These are phyloP conservation scores for Funneliformis geosporum DNA, from an alignment of 192 early-diverging fungal genomes.

Conservation along the genomic window DNA sequence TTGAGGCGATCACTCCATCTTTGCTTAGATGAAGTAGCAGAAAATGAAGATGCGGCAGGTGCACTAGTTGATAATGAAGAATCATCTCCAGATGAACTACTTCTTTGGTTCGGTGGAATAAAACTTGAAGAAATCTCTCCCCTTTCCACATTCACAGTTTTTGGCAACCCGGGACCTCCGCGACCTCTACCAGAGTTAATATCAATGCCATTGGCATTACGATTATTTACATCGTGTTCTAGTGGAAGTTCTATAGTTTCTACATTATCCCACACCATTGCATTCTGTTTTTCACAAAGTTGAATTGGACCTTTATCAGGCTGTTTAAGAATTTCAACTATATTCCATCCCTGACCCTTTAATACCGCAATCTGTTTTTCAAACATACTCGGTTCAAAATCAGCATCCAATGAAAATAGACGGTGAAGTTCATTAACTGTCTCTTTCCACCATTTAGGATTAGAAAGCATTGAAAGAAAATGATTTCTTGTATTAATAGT, in stretches of 20 bases:
- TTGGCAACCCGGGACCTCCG: background rate
- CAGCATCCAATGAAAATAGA: slow-evolving; percentile 71
- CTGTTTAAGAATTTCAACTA: slow-evolving; percentile 69
- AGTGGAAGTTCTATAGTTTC: slow-evolving; percentile 34
- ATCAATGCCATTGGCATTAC: background rate
- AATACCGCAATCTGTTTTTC: slow-evolving; percentile 78
- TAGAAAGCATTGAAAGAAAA: slow-evolving; percentile 68
- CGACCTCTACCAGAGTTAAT: background rate
- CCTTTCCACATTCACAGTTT: background rate
- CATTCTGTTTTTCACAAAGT: slow-evolving; percentile 46
- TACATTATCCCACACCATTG: slow-evolving; percentile 55
- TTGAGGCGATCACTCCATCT: slow-evolving; percentile 16
- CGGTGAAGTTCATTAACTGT: slow-evolving; percentile 66
- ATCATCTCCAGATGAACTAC: background rate
- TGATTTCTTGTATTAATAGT: slow-evolving; percentile 66
- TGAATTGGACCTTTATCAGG: slow-evolving; percentile 55
- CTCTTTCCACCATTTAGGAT: slow-evolving; percentile 76
- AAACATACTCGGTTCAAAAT: slow-evolving; percentile 84
- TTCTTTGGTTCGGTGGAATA: background rate
- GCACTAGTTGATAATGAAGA: slow-evolving; percentile 15
- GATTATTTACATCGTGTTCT: slow-evolving; percentile 19
- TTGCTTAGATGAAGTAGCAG: background rate
- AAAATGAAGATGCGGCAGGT: background rate
- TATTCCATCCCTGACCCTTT: slow-evolving; percentile 85
- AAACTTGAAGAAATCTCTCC: background rate